A percentile compares a stretch with the other conserved stretches of the same genome.
Evolutionary conservation across 768 basidiomycete species (phyloP).

Genomic region (Tricholoma bakamatsutake): DNA sequence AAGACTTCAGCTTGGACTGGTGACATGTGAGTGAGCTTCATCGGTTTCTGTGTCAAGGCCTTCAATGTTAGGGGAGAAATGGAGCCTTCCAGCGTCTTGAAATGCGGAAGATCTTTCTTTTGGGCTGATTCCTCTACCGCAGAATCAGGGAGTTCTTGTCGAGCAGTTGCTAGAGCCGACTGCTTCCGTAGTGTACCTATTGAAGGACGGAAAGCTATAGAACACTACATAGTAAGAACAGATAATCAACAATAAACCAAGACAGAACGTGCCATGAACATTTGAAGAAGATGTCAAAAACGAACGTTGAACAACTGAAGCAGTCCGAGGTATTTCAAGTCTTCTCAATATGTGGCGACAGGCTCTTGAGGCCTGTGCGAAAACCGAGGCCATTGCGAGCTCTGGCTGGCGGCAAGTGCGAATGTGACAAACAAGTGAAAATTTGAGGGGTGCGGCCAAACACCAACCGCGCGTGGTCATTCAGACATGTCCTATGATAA

Average conservation of each 20-base stretch:
- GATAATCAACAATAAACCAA: not conserved
- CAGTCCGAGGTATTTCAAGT: constrained; percentile 16
- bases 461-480: too few relatives aligned
- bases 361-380: constrained; percentile 17
- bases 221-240: not conserved
- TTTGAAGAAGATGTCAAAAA: constrained; percentile 13
- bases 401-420: not conserved
- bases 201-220: not conserved
- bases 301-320: constrained; percentile 17
- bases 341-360: constrained; percentile 8
- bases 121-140: not conserved
- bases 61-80: constrained; percentile 40
- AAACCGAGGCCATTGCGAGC: constrained; percentile 19
- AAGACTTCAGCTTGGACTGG: constrained; percentile 79
- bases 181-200: constrained; percentile 3
- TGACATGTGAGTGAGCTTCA: constrained; percentile 68
- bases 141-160: not conserved
- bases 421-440: too few relatives aligned
- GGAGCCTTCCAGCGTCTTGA: constrained; percentile 31
- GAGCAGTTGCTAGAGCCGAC: constrained; percentile 11
- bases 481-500: too few relatives aligned
- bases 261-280: constrained; percentile 14
- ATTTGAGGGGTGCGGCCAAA: too few relatives aligned
- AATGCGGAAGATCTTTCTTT: constrained; percentile 20
- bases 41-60: constrained; percentile 59